These are phyloP conservation scores for Rosa hybrid DNA, from an alignment of 331 rosid species.

Conservation along the genomic window DNA sequence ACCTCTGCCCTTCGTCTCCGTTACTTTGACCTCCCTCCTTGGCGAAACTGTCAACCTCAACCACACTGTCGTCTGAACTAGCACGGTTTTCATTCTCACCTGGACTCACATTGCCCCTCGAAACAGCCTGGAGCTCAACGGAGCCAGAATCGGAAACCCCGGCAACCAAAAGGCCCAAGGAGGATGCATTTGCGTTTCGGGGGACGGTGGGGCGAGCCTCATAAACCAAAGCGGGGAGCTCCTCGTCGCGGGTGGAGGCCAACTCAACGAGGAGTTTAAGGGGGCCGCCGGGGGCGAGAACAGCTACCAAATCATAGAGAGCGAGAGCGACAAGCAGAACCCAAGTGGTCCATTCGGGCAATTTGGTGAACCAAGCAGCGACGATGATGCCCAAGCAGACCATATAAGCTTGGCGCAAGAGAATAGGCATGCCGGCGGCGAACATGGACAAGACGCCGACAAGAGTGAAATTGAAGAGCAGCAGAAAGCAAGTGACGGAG, in stretches of 20 bases:
- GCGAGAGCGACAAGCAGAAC: slow-evolving; percentile 75
- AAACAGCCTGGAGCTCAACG: slow-evolving; percentile 69
- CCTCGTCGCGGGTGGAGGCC: slow-evolving; percentile 84
- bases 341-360: slow-evolving; percentile 99
- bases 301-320: slow-evolving; percentile 81
- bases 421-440: slow-evolving; percentile 66
- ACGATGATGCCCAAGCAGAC: slow-evolving; percentile 77
- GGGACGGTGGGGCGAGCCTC: slow-evolving; percentile 85
- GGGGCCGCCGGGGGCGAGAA: slow-evolving; percentile 93
- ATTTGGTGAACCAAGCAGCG: slow-evolving; percentile 83
- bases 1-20: slow-evolving; percentile 54
- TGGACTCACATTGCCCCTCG: slow-evolving; percentile 30
- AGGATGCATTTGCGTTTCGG: slow-evolving; percentile 16
- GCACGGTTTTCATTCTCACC: slow-evolving; percentile 14
- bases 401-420: slow-evolving; percentile 74
- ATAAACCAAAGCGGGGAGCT: slow-evolving; percentile 83
- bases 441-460: slow-evolving; percentile 82
- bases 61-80: slow-evolving; percentile 24
- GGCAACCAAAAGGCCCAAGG: slow-evolving; percentile 52
- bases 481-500: slow-evolving; percentile 56
- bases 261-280: slow-evolving; percentile 82
- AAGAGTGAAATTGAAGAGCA: slow-evolving; percentile 75
- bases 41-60: slow-evolving; percentile 21
- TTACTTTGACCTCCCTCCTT: slow-evolving; percentile 24
- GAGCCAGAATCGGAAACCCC: slow-evolving; percentile 62